Evolutionary conservation across 257 asterid species (phyloP).

Genomic region (Ligustrum vulgare): DNA sequence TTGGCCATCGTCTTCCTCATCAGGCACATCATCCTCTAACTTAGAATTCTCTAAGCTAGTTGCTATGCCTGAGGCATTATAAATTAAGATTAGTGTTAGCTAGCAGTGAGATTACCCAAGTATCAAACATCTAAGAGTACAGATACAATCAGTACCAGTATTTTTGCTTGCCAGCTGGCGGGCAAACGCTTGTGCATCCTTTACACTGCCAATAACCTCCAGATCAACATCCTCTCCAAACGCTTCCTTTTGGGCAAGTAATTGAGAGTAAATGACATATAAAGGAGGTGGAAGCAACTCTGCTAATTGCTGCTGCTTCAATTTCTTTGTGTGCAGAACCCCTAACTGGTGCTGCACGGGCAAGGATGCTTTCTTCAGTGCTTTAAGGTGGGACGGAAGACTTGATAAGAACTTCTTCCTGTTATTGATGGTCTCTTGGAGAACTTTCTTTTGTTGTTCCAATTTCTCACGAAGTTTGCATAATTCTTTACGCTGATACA

Average conservation of each 20-base stretch:
- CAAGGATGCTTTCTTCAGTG: slow-evolving; percentile 93
- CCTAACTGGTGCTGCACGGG: slow-evolving; percentile 91
- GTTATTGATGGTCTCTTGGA: slow-evolving; percentile 78
- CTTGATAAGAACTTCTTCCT: slow-evolving; percentile 85
- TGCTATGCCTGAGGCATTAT: slow-evolving; percentile 39
- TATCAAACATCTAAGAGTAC: neutral
- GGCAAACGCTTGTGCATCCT: slow-evolving; percentile 86
- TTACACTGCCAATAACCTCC: slow-evolving; percentile 82
- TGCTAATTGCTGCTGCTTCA: slow-evolving; percentile 91
- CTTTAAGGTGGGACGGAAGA: slow-evolving; percentile 96
- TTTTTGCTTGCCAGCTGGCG: slow-evolving; percentile 85
- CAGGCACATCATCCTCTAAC: slow-evolving; percentile 78
- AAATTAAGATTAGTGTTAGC: slow-evolving; percentile 8
- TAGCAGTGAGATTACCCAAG: neutral
- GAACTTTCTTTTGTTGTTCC: slow-evolving; percentile 80
- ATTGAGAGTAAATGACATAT: slow-evolving; percentile 79
- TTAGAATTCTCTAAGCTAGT: slow-evolving; percentile 65
- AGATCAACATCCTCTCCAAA: slow-evolving; percentile 85
- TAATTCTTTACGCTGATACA: slow-evolving; percentile 84
- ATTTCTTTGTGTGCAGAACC: slow-evolving; percentile 71
- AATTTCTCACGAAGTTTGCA: slow-evolving; percentile 81
- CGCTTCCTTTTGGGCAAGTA: slow-evolving; percentile 94
- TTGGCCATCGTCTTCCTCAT: slow-evolving; percentile 93
- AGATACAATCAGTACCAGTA: slow-evolving; percentile 42
- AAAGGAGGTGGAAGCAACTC: slow-evolving; percentile 97